Evolutionary conservation across 2,329 filamentous ascomycete genomes (phyloP), one percentile per base, ranked within the genome.

Genomic region (Hypoxylon sp.): DNA sequence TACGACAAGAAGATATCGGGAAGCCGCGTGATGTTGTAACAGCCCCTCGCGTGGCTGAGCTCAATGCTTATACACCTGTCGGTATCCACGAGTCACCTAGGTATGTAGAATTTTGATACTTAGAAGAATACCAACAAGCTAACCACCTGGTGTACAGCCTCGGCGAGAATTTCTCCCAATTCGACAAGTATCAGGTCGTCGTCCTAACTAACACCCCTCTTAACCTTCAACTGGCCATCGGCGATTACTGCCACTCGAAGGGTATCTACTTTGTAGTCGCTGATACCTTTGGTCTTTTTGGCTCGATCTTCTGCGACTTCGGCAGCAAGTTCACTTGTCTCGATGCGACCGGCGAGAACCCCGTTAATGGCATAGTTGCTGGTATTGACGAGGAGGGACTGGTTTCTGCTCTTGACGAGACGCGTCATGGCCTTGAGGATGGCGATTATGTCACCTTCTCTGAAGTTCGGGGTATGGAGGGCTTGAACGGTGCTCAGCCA

Each of bases 271-370:
- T 99, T 42, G 90, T 97, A 54, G 88, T 94, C 62, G 90, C 93
- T 5, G 94, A 98, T 77, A 97, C 93, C 0, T 98, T 93, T 76
- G 96, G 96, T 72, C 87, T 99, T 33, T 99, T 99, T 78, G 96
- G 96, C 55, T 93, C 91, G 72, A 92, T 99, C 73, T 99, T 99
- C 83, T 98, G 94, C 76, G 96, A 99, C 78, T 99, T 99, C 78
- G 96, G 96, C 73, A 90, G 95, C 77, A 93, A 96, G 76, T 99
- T 99, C 81, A 94, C 93, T 4, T 90, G 96, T 60, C 91, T 94
- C 71, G 96, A 99, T 77, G 84, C 94, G 3, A 98, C 92, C 13
- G 96, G 96, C 74, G 96, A 99, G 83, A 93, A 93, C 69, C 92
- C 93, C 4, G 84, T 93, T 33, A 94, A 85, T 77, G 96, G 96